Conservation (phyloP, 768 basidiomycete species). For the Podaxis pistillaris region DNA sequence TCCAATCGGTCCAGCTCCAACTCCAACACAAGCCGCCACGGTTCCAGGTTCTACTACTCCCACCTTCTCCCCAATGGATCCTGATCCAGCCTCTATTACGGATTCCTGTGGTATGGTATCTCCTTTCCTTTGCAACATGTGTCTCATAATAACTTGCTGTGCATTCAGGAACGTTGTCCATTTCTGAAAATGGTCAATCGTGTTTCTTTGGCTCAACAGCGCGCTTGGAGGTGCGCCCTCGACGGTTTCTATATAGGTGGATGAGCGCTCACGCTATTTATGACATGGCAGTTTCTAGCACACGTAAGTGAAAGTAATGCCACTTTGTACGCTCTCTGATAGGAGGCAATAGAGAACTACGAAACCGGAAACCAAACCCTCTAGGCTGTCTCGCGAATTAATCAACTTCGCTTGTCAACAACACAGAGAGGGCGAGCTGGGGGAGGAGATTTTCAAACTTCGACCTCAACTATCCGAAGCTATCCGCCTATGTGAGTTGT, state of each 20-base stretch:
- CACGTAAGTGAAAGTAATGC: constrained; percentile 36
- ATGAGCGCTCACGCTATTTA: constrained; percentile 11
- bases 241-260: not conserved
- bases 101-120: constrained; percentile 38
- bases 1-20: constrained; percentile 25
- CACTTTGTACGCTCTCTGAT: not conserved
- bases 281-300: constrained; percentile 49
- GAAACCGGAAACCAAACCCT: constrained; percentile 15
- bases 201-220: constrained; percentile 65
- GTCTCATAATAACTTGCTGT: not conserved
- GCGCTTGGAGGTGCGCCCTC: constrained; percentile 57
- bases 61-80: constrained; percentile 19
- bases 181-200: constrained; percentile 53
- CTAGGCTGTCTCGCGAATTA: constrained; percentile 11
- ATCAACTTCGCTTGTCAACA: constrained; percentile 36
- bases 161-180: constrained; percentile 52
- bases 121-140: not conserved
- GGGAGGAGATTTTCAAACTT: constrained; percentile 40
- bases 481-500: constrained; percentile 57
- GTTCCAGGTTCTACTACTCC: constrained; percentile 2
- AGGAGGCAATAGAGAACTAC: constrained; percentile 22
- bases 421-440: constrained; percentile 34
- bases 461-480: constrained; percentile 63
- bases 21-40: constrained; percentile 15
- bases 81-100: constrained; percentile 39